Conservation (phyloP, 805 yeast genomes). For the Debaryomyces castellii region DNA sequence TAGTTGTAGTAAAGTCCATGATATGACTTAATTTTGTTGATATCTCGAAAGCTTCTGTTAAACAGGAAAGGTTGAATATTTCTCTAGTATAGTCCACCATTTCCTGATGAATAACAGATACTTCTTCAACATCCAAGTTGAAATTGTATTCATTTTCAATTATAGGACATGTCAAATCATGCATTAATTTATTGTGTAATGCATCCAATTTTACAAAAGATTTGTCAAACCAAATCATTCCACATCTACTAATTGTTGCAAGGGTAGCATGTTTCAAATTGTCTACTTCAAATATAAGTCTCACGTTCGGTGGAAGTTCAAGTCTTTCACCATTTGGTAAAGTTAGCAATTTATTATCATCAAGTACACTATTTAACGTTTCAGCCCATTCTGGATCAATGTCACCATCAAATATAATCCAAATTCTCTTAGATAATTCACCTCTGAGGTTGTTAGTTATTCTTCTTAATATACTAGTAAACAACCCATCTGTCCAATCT, state of each 20-base stretch:
- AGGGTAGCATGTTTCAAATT: constrained; percentile 68
- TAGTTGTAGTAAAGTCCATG: constrained; percentile 45
- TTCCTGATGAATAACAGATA: constrained; percentile 9
- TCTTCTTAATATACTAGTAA: constrained; percentile 65
- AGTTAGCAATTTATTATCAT: constrained; percentile 80
- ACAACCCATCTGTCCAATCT: constrained; percentile 90
- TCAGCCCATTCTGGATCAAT: constrained; percentile 95
- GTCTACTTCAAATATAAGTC: constrained; percentile 76
- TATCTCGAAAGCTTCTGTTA: constrained; percentile 18
- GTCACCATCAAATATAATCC: constrained; percentile 91
- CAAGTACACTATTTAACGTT: constrained; percentile 83
- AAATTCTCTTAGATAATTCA: constrained; percentile 52
- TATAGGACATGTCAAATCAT: constrained; percentile 15
- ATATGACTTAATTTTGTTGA: constrained; percentile 43
- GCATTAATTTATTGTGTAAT: constrained; percentile 12
- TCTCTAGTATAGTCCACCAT: constrained; percentile 9
- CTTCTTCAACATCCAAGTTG: constrained; percentile 3
- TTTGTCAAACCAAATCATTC: constrained; percentile 72
- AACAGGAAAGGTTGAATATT: constrained; percentile 1
- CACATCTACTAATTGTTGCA: constrained; percentile 92
- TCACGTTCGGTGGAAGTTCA: constrained; percentile 59
- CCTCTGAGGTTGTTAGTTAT: constrained; percentile 58
- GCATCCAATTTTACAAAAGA: constrained; percentile 18
- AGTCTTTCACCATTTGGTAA: constrained; percentile 89
- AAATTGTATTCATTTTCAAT: constrained; percentile 9